A percentile compares a stretch with the other conserved stretches of the same genome.
These are phyloP conservation scores for Yarrowia yakushimensis DNA, from an alignment of 805 yeast species.

Conservation along the genomic window DNA sequence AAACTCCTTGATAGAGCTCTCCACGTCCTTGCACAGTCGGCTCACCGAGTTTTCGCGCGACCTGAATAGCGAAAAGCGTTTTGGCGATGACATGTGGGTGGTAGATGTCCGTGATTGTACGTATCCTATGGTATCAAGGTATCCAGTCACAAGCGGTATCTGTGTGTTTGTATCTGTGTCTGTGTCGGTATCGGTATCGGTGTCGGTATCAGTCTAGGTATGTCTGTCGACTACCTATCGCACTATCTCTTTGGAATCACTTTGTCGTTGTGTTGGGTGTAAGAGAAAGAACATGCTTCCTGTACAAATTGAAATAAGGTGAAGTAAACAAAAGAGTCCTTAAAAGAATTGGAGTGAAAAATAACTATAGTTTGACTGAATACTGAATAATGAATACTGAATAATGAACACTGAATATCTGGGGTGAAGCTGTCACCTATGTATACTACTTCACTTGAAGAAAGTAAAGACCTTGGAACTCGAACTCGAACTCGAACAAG, in stretches of 20 bases:
- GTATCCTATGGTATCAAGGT: not conserved
- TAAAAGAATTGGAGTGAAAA: too few species aligned
- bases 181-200: too few species aligned
- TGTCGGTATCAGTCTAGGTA: not conserved
- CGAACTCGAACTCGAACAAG: too few species aligned
- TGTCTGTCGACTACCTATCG: not conserved
- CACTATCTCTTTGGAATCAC: not conserved
- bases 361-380: too few species aligned
- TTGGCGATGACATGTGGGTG: not conserved
- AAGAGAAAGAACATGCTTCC: not conserved
- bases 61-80: not conserved
- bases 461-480: too few species aligned
- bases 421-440: too few species aligned
- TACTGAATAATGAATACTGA: too few species aligned
- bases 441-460: too few species aligned
- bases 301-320: too few species aligned
- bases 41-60: slow-evolving; percentile 14
- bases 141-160: too few species aligned
- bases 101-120: not conserved
- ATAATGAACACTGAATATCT: too few species aligned
- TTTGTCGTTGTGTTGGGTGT: not conserved
- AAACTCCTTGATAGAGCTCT: slow-evolving; percentile 19
- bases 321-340: not conserved
- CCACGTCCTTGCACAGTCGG: slow-evolving; percentile 18
- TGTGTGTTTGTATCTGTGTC: too few species aligned